Evolutionary conservation across 2,329 filamentous ascomycete genomes (phyloP), one percentile per base, ranked within the genome.

Genomic region (Cordyceps farinosa): DNA sequence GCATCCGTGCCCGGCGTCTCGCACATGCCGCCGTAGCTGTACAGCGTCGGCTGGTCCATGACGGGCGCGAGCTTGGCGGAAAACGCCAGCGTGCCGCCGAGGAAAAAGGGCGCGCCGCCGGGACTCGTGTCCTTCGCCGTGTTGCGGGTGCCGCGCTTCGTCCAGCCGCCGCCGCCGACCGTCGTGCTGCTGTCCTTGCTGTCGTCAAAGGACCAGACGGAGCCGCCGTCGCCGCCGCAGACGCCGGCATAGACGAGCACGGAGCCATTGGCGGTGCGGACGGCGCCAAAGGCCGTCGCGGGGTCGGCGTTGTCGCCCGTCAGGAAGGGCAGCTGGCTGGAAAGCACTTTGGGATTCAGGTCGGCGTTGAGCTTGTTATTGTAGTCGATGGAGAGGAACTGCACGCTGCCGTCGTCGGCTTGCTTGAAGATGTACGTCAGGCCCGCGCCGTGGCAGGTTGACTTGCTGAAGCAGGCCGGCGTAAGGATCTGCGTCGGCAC

Each of bases 11-110:
- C 32, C n/a, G 73, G 72, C 3, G 68, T 67, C 3, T 89, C 88
- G 70, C 94, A 98, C 92, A 97, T 96, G 68, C 94, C 94, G 42
- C 92, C 94, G 75, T 96, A 97, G 7, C 88, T 78, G 72, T 92
- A 96, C 27, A 90, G 76, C 11, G 80, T 80, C 0, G 85, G 83
- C 50, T 80, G 76, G 10, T 83, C 82, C 64, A 82, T 77, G 34
- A 77, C 73, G 0, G 82, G 85, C 44, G 80, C 80, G 53, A 85
- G 77, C 42, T 80, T 83, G 38, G 81, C 82, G 27, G 91, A 88
- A 73, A 92, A 96, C 30, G 87, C 81, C 59, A 95, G 80, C 15
- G 85, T 77, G 11, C 77, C 77, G 13, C 83, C 83, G 1, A 87
- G 77, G 66, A 84, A 84, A 61, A 78, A 80, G 1, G 84, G 83